Conservation (phyloP, 352 stramenopile species). For the Pythium biforme region DNA sequence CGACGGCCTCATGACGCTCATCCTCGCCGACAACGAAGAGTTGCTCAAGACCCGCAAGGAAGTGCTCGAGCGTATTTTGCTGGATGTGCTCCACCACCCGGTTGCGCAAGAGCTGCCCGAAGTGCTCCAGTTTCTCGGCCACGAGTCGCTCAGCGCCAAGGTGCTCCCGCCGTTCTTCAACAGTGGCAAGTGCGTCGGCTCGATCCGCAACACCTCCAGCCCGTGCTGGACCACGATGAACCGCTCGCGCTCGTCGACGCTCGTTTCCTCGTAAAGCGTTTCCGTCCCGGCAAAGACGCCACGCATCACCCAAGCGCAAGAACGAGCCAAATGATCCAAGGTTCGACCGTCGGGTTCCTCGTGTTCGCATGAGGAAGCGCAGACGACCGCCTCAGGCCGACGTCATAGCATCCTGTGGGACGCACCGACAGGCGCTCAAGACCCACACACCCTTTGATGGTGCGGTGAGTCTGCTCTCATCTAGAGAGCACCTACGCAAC, state of each 20-base stretch:
- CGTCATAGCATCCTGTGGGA: neutral
- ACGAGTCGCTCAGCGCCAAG: slow-evolving; percentile 49
- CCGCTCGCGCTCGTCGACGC: slow-evolving; percentile 31
- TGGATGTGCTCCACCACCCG: slow-evolving; percentile 55
- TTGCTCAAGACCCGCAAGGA: slow-evolving; percentile 62
- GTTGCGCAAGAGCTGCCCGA: slow-evolving; percentile 65
- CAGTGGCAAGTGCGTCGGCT: slow-evolving; percentile 55
- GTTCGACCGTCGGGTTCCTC: neutral
- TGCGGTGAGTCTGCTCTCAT: neutral
- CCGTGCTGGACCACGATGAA: slow-evolving; percentile 53
- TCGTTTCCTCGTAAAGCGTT: slow-evolving; percentile 28
- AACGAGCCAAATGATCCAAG: neutral
- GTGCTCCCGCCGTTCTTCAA: slow-evolving; percentile 44
- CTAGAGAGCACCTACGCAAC: neutral
- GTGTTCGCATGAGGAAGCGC: too few species aligned
- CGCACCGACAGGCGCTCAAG: too few species aligned
- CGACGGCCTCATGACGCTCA: slow-evolving; percentile 73
- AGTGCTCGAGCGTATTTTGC: slow-evolving; percentile 50
- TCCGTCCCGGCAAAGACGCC: neutral
- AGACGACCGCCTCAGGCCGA: too few species aligned
- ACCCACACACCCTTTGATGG: neutral
- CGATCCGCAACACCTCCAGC: slow-evolving; percentile 72
- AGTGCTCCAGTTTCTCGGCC: slow-evolving; percentile 62
- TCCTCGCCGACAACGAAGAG: slow-evolving; percentile 69
- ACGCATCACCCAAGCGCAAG: neutral